These are phyloP conservation scores for Diaporthe humulicola DNA, from an alignment of 2,329 filamentous ascomycete genomes.

Conservation along the genomic window DNA sequence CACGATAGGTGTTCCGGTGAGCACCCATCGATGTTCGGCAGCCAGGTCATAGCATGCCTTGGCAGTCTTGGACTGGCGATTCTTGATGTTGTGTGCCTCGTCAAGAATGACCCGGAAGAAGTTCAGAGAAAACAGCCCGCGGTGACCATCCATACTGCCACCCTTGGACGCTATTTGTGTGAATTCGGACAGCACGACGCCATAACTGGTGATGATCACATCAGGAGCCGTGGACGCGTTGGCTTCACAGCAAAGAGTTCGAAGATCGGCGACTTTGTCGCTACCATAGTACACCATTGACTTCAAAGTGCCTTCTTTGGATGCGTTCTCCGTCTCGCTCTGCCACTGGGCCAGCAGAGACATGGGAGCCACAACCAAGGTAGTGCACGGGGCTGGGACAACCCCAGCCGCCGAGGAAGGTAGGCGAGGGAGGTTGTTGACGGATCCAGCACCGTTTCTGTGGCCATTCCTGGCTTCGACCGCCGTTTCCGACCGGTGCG, in stretches of 20 bases:
- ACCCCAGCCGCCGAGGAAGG: slow-evolving; percentile 69
- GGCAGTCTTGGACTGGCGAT: slow-evolving; percentile 90
- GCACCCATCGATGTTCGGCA: slow-evolving; percentile 88
- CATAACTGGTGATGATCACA: slow-evolving; percentile 95
- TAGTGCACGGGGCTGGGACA: slow-evolving; percentile 85
- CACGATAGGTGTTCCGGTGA: slow-evolving; percentile 97
- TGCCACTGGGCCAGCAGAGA: slow-evolving; percentile 98
- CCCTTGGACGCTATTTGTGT: slow-evolving; percentile 77
- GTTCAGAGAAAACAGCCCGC: slow-evolving; percentile 88
- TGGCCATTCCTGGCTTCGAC: slow-evolving; percentile 51
- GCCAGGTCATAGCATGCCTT: slow-evolving; percentile 93
- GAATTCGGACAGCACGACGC: slow-evolving; percentile 91
- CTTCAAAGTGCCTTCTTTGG: slow-evolving; percentile 84
- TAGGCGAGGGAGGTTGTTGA: slow-evolving; percentile 74
- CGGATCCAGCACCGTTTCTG: slow-evolving; percentile 52
- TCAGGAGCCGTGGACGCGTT: slow-evolving; percentile 86
- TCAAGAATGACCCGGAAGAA: slow-evolving; percentile 97
- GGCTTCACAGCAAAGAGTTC: slow-evolving; percentile 80
- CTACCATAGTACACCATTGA: slow-evolving; percentile 91
- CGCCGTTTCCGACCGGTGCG: slow-evolving; percentile 75
- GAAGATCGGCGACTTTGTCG: slow-evolving; percentile 85
- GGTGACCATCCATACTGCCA: slow-evolving; percentile 74
- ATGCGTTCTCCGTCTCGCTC: slow-evolving; percentile 93
- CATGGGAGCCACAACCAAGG: slow-evolving; percentile 96
- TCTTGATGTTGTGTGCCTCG: slow-evolving; percentile 95